Base-by-base conservation (phyloP, 805 yeast species). In the Metschnikowia corniflorae region DNA sequence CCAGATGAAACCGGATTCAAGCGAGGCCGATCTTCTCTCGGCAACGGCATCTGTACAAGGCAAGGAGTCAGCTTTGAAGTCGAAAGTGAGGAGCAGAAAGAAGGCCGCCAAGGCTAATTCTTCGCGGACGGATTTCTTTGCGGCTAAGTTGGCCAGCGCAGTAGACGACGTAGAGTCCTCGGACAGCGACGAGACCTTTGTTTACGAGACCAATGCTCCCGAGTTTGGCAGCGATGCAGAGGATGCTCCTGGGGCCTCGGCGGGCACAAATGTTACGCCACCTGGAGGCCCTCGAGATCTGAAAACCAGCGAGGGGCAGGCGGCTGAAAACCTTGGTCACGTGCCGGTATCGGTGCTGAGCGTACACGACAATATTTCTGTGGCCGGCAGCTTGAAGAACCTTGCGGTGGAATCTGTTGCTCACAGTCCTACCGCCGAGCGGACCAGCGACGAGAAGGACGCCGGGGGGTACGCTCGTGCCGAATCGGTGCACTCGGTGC, bases 181-280 rank as follows among this genome's bases (percentile, higher is more conserved):
- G 22, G 97, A 89, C 57, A 79, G 88, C 17, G 96, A 89, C 49
- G 98, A 93, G 58, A 87, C 95, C 2, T 91, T 93, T 70, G 96
- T 91, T n/a, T 91, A 91, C 58, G 97, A 89, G 52, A 77, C 68
- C 31, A 48, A 47, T 29, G 45, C 49, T 19, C 57, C 55, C 41
- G 61, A 57, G 29, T 51, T 39, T 23, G 62, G 33, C 7, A 31
- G 14, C 26, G 40, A 35, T 4, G 20, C 29, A 3, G 34, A 39
- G 14, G 44, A 40, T 5, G 31, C 14, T 4, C 39, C 39, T 2
- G 33, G 25, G 8, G 19, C 14, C 14, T 16, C 35, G 10, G 9
- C 24, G 3, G 12, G 24, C 12, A n/a, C 24, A 10, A n/a, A 10
- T 5, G 14, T 18, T 18, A 14, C n/a, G 3, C 10, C n/a, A 16